A percentile compares a stretch with the other conserved stretches of the same genome.
phyloP scores from a whole-genome alignment of 805 yeast genomes.

The Blastobotrys parvus region DNA sequence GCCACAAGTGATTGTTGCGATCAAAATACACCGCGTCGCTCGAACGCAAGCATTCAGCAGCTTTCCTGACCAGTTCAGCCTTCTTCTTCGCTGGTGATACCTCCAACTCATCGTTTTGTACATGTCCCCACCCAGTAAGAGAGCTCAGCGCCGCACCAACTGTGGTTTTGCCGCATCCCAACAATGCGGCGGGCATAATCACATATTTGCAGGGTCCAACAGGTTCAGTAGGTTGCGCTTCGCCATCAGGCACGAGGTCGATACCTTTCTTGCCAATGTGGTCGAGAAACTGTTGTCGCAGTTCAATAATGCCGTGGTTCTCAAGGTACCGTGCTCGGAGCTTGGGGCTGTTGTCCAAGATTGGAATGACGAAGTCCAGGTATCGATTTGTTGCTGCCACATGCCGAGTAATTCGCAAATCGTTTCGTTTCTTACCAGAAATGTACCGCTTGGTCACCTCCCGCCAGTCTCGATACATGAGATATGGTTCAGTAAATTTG shows the following conservation, averaged over 20 bases:
- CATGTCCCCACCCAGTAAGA: slow-evolving; percentile 62
- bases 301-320: slow-evolving; percentile 65
- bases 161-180: slow-evolving; percentile 95
- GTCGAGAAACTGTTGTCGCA: slow-evolving; percentile 58
- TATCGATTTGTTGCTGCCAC: slow-evolving; percentile 38
- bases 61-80: slow-evolving; percentile 16
- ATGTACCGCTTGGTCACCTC: slow-evolving; percentile 68
- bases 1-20: slow-evolving; percentile 66
- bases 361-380: slow-evolving; percentile 53
- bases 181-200: slow-evolving; percentile 75
- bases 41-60: slow-evolving; percentile 27
- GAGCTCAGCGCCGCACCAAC: slow-evolving; percentile 50
- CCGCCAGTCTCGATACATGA: slow-evolving; percentile 83
- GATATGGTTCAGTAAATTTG: slow-evolving; percentile 92
- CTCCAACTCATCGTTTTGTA: slow-evolving; percentile 65
- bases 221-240: slow-evolving; percentile 1
- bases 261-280: slow-evolving; percentile 48
- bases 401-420: slow-evolving; percentile 21
- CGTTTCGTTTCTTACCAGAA: slow-evolving; percentile 16
- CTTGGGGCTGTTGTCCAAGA: slow-evolving; percentile 43
- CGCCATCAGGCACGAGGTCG: slow-evolving; percentile 32
- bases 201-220: slow-evolving; percentile 32
- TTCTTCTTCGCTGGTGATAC: slow-evolving; percentile 9
- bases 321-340: slow-evolving; percentile 38
- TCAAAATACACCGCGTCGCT: slow-evolving; percentile 60